These are phyloP conservation scores for Dalechampia spathulata DNA, from an alignment of 441 rosid genomes.

Conservation along the genomic window DNA sequence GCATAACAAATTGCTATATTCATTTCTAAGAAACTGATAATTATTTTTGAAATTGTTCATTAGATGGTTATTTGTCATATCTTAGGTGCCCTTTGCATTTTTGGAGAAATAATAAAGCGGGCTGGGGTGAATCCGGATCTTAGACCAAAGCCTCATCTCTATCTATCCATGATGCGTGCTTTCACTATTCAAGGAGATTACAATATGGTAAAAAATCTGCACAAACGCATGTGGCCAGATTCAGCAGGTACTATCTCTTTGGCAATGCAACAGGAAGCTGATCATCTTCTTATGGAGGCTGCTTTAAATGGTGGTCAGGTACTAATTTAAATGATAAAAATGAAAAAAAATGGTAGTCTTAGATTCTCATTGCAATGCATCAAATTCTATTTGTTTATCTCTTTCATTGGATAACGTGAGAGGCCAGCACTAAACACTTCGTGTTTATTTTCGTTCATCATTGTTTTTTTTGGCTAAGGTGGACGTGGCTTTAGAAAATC, in stretches of 20 bases:
- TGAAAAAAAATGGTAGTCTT: no score
- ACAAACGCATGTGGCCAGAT: conserved; percentile 58
- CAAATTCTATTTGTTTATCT: background rate
- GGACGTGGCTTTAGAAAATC: conserved; percentile 41
- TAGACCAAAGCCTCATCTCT: conserved; percentile 71
- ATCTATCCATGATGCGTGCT: conserved; percentile 69
- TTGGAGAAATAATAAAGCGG: conserved; percentile 65
- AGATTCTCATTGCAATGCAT: background rate
- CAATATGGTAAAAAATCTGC: conserved; percentile 50
- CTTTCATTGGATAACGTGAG: background rate
- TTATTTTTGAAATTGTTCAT: conserved; percentile 2
- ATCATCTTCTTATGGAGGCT: conserved; percentile 76
- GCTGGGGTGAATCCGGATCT: conserved; percentile 36
- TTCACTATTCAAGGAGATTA: conserved; percentile 53
- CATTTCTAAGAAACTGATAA: background rate
- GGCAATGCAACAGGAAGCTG: conserved; percentile 55
- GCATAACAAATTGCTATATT: background rate
- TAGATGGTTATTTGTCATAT: conserved; percentile 15
- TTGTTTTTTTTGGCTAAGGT: conserved; percentile 29
- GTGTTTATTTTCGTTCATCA: background rate
- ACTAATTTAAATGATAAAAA: conserved; percentile 5
- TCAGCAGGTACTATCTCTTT: conserved; percentile 51
- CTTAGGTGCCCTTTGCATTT: conserved; percentile 61
- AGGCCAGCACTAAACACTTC: background rate
- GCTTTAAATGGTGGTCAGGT: conserved; percentile 70